Evolutionary conservation across 495 filamentous ascomycete genomes (phyloP), one percentile per base, ranked within the genome.

Genomic region (Aspergillus heteromorphus): DNA sequence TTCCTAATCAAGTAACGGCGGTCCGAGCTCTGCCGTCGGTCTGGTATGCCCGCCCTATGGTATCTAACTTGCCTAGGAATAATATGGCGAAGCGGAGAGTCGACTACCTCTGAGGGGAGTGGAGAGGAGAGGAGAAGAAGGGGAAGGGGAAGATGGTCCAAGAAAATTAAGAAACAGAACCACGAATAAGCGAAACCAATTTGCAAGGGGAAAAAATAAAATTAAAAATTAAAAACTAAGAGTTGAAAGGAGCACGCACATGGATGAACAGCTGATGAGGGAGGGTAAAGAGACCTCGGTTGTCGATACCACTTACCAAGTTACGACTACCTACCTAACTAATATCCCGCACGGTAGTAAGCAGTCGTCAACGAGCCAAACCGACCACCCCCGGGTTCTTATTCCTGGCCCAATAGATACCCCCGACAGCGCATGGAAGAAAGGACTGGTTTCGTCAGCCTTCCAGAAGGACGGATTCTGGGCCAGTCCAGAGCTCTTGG

Each of bases 1-100:
- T 34, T 57, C 61, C 57, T 18, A 59, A 63, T 49, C 18, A 36
- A 57, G 57, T 45, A 60, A 63, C 55, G 40, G 49, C 60, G 47
- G 54, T 57, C 57, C 54, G 48, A 57, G 53, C 40, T 34, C 48
- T 51, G n/a, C 18, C 18, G n/a, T 20, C n/a, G 17, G 20, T 34
- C 30, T 34, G 30, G n/a, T n/a, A n/a, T 13, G 30, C 30, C 18
- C n/a, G 10, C 40, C 34, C 21, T 45, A 20, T 34, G 23, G 23
- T 42, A 5, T 48, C 23, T 21, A 2, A 21, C 14, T 40, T 2
- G 4, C 27, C 20, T n/a, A n/a, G n/a, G n/a, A n/a, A n/a, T n/a
- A n/a, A n/a, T n/a, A n/a, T n/a, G n/a, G n/a, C n/a, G n/a, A n/a
- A n/a, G n/a, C n/a, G n/a, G n/a, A n/a, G n/a, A n/a, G n/a, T n/a